phyloP scores from a whole-genome alignment of 805 yeast genomes.

The Diddensiella caesifluorescens region DNA sequence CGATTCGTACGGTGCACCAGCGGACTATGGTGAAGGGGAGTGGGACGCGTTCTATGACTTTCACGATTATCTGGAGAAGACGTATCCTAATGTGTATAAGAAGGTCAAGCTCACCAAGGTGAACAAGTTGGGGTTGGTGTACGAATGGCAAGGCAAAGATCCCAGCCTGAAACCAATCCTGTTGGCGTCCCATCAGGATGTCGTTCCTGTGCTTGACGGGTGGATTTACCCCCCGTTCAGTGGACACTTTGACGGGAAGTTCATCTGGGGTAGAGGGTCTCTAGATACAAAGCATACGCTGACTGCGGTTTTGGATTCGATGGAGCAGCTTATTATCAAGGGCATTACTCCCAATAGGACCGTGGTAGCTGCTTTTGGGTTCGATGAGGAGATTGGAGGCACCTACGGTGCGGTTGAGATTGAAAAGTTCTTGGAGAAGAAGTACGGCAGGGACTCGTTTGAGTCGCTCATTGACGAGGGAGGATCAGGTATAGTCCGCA shows the following conservation, averaged over 20 bases:
- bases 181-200: slow-evolving; percentile 75
- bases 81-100: slow-evolving; percentile 50
- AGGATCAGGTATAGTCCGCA: slow-evolving; percentile 31
- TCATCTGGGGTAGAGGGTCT: slow-evolving; percentile 72
- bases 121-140: slow-evolving; percentile 56
- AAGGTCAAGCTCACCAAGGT: slow-evolving; percentile 48
- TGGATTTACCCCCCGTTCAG: slow-evolving; percentile 68
- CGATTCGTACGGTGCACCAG: slow-evolving; percentile 46
- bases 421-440: slow-evolving; percentile 41
- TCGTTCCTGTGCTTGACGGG: slow-evolving; percentile 60
- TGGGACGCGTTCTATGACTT: slow-evolving; percentile 45
- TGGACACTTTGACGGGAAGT: slow-evolving; percentile 61
- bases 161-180: slow-evolving; percentile 52
- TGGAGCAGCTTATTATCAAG: slow-evolving; percentile 47
- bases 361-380: slow-evolving; percentile 60
- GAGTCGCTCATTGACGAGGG: slow-evolving; percentile 71
- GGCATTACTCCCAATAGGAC: slow-evolving; percentile 57
- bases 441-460: slow-evolving; percentile 59
- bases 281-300: slow-evolving; percentile 68
- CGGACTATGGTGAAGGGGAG: slow-evolving; percentile 37
- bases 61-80: slow-evolving; percentile 45
- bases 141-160: slow-evolving; percentile 56
- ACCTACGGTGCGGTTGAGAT: slow-evolving; percentile 53
- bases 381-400: slow-evolving; percentile 75
- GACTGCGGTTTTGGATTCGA: slow-evolving; percentile 58